Conservation (phyloP, 2,329 filamentous ascomycete genomes). For the Aspergillus costaricaensis region DNA sequence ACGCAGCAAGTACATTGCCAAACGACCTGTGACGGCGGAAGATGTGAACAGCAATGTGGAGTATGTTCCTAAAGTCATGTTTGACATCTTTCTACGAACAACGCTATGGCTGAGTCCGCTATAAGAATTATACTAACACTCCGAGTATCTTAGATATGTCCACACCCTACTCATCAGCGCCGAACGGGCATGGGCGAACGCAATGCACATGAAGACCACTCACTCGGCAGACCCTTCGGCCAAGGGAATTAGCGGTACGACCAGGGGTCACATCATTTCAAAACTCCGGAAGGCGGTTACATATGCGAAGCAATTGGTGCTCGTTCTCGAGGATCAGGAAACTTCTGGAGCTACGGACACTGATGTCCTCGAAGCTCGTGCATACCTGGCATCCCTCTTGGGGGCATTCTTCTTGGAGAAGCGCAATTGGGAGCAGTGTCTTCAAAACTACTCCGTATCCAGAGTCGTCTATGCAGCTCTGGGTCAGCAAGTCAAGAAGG, state of each 20-base stretch:
- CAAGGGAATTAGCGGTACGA: constrained; percentile 75
- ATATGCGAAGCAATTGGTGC: constrained; percentile 68
- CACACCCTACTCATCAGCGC: constrained; percentile 80
- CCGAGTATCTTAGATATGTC: constrained; percentile 60
- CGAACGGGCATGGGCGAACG: constrained; percentile 92
- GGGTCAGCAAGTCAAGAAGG: constrained; percentile 63
- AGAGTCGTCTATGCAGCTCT: constrained; percentile 82
- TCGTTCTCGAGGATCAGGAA: constrained; percentile 63
- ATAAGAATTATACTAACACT: background rate
- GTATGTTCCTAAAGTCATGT: constrained; percentile 52
- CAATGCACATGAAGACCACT: constrained; percentile 87
- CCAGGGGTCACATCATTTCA: constrained; percentile 85
- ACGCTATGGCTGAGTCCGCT: background rate
- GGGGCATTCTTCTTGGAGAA: constrained; percentile 85
- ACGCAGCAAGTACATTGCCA: constrained; percentile 79
- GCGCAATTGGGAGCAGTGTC: constrained; percentile 77
- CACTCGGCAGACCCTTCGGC: constrained; percentile 72
- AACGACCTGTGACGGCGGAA: constrained; percentile 69
- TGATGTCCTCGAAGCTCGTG: constrained; percentile 81
- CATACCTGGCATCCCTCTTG: constrained; percentile 74
- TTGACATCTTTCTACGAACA: background rate
- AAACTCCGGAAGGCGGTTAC: constrained; percentile 77
- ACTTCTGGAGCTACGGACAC: constrained; percentile 66
- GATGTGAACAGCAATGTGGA: constrained; percentile 74
- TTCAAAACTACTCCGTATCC: constrained; percentile 73